phyloP scores from a whole-genome alignment of 2,329 filamentous ascomycete species.

The Pyrenophora teres region DNA sequence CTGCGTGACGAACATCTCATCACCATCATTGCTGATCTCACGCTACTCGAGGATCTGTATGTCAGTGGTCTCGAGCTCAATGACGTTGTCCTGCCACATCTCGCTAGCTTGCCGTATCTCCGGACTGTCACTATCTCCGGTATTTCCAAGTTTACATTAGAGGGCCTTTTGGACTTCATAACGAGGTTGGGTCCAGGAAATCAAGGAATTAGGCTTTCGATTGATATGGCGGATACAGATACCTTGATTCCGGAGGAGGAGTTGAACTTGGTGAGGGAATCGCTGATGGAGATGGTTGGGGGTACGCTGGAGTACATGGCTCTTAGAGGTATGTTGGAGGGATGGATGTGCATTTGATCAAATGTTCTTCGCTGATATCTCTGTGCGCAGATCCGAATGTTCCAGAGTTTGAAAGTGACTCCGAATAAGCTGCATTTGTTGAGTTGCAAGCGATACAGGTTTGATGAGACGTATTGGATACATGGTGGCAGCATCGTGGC shows the following conservation, averaged over 20 bases:
- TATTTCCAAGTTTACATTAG: conserved; percentile 59
- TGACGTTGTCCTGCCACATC: conserved; percentile 53
- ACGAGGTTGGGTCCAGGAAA: conserved; percentile 49
- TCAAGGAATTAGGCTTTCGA: conserved; percentile 49
- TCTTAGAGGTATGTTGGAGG: conserved; percentile 47
- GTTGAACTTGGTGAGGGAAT: conserved; percentile 46
- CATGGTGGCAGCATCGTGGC: background rate
- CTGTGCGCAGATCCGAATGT: conserved; percentile 49
- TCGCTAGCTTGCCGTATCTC: conserved; percentile 56
- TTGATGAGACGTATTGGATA: background rate
- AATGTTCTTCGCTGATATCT: conserved; percentile 3
- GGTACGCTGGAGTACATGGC: conserved; percentile 53
- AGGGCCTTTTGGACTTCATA: conserved; percentile 56
- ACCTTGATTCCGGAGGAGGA: conserved; percentile 48
- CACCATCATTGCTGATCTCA: conserved; percentile 53
- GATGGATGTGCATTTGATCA: background rate
- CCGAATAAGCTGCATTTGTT: conserved; percentile 41
- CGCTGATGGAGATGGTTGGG: conserved; percentile 47
- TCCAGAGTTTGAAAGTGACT: conserved; percentile 53
- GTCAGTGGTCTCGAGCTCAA: conserved; percentile 61
- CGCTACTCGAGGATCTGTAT: conserved; percentile 60
- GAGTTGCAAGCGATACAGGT: background rate
- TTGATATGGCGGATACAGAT: conserved; percentile 54
- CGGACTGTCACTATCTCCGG: conserved; percentile 60
- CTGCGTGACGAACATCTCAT: conserved; percentile 58